Percentiles rank a stretch among this genome's conserved stretches.
Evolutionary conservation across 2,329 filamentous ascomycete species (phyloP).

Genomic region (Daldinia sp.): DNA sequence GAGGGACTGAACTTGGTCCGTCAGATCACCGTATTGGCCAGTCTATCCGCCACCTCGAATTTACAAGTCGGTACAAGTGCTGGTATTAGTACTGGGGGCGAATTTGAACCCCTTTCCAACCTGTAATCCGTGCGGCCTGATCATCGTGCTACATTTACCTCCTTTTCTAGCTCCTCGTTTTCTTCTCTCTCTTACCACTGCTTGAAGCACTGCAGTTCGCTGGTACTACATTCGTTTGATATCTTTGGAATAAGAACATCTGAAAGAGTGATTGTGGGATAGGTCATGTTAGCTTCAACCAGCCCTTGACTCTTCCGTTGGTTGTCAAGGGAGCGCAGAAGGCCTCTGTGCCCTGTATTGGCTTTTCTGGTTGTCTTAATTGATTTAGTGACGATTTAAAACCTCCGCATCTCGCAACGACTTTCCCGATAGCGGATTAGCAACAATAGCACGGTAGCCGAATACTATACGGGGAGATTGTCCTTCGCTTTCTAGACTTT

Average conservation of each 20-base stretch:
- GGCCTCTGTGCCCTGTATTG: constrained; percentile 4
- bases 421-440: constrained; percentile 12
- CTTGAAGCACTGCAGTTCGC: constrained; percentile 10
- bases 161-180: constrained; percentile 3
- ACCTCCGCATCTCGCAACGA: constrained; percentile 26
- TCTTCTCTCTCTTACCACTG: background rate
- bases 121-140: constrained; percentile 7
- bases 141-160: constrained; percentile 14
- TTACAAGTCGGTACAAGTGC: constrained; percentile 7
- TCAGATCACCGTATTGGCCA: constrained; percentile 28
- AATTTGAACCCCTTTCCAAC: constrained; percentile 9
- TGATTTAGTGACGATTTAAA: constrained; percentile 22
- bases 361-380: constrained; percentile 10
- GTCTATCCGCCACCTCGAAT: constrained; percentile 21
- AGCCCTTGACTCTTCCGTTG: constrained; percentile 14
- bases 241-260: background rate
- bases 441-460: constrained; percentile 4
- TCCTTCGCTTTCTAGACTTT: constrained; percentile 16
- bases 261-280: constrained; percentile 4
- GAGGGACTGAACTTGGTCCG: background rate
- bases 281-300: constrained; percentile 16
- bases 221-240: constrained; percentile 33
- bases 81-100: background rate
- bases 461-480: too few species aligned
- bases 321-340: constrained; percentile 10